Percentiles rank a stretch among this genome's conserved stretches.
Conservation (phyloP, 2,329 filamentous ascomycete genomes). For the Fusarium compactum region DNA sequence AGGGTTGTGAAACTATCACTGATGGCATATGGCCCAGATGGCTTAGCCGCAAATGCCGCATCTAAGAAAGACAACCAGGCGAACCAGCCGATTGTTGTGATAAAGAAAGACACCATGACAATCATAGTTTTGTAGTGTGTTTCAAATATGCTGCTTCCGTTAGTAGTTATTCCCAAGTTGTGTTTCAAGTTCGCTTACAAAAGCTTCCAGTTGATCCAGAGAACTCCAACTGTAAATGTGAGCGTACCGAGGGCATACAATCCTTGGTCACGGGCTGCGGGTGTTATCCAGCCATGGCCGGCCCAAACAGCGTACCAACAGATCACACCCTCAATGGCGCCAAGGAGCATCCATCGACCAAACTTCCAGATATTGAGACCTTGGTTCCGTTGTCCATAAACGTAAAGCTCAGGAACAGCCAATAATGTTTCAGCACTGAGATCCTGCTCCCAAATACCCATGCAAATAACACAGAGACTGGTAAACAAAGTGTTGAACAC, state of each 20-base stretch:
- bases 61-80: slow-evolving; percentile 81
- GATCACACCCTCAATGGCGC: slow-evolving; percentile 77
- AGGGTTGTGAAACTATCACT: slow-evolving; percentile 72
- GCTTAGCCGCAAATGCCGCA: slow-evolving; percentile 65
- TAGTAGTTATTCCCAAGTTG: slow-evolving; percentile 27
- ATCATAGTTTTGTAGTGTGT: slow-evolving; percentile 80
- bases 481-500: slow-evolving; percentile 97
- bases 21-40: slow-evolving; percentile 73
- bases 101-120: slow-evolving; percentile 67
- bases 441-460: slow-evolving; percentile 94
- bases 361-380: slow-evolving; percentile 83
- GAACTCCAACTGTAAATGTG: slow-evolving; percentile 76
- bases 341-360: slow-evolving; percentile 81
- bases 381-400: slow-evolving; percentile 77
- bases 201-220: slow-evolving; percentile 81
- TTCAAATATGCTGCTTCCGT: slow-evolving; percentile 70
- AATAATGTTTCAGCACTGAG: slow-evolving; percentile 84
- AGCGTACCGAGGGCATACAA: slow-evolving; percentile 81
- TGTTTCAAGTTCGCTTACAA: slow-evolving; percentile 64
- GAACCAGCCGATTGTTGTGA: slow-evolving; percentile 75
- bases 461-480: slow-evolving; percentile 86
- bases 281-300: slow-evolving; percentile 62
- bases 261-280: slow-evolving; percentile 70
- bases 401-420: slow-evolving; percentile 93
- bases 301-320: slow-evolving; percentile 75